These are phyloP conservation scores for Rosa lucieae DNA, from an alignment of 306 rosid species.

Conservation along the genomic window DNA sequence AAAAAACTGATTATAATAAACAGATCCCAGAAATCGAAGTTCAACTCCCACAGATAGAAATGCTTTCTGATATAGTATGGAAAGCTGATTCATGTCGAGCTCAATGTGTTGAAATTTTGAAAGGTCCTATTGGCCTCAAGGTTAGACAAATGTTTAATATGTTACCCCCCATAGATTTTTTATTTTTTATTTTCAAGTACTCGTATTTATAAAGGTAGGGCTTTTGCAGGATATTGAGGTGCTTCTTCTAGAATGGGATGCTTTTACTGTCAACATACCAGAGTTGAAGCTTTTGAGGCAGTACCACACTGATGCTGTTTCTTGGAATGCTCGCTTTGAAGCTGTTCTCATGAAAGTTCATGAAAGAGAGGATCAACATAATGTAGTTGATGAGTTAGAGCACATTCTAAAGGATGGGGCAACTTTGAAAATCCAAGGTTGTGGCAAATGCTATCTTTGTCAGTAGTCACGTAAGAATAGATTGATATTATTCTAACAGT, in stretches of 20 bases:
- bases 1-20: conserved; percentile 27
- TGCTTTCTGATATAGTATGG: conserved; percentile 55
- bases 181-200: conserved; percentile 21
- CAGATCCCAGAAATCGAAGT: conserved; percentile 69
- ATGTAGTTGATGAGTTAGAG: conserved; percentile 57
- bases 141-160: conserved; percentile 37
- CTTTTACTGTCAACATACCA: conserved; percentile 57
- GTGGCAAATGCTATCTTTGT: conserved; percentile 2
- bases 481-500: background rate
- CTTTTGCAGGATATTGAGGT: conserved; percentile 62
- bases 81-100: conserved; percentile 62
- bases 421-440: conserved; percentile 86
- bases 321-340: conserved; percentile 62
- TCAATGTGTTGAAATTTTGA: conserved; percentile 56
- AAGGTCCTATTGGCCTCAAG: conserved; percentile 66
- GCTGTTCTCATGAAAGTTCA: conserved; percentile 47
- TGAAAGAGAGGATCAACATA: conserved; percentile 55
- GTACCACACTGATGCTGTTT: conserved; percentile 59
- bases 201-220: conserved; percentile 23
- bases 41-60: conserved; percentile 63
- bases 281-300: conserved; percentile 75
- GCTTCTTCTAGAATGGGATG: conserved; percentile 67
- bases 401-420: conserved; percentile 60
- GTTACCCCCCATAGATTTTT: background rate
- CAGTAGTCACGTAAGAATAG: background rate